Evolutionary conservation across 2,329 filamentous ascomycete species (phyloP).

Genomic region (Fusarium azukiicola): DNA sequence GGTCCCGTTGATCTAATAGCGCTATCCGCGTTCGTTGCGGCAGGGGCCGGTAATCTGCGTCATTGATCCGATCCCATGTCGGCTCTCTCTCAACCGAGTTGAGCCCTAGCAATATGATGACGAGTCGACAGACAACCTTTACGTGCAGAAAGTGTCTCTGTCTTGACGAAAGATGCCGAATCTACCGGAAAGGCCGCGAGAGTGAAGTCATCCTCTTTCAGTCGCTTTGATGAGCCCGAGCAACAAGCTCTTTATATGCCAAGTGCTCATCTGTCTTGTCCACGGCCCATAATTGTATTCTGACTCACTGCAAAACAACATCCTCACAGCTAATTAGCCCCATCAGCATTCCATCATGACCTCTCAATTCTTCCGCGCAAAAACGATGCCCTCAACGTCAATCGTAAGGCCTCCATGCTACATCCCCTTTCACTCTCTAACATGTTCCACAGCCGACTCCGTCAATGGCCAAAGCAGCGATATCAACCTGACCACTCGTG

Average conservation of each 20-base stretch:
- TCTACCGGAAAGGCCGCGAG: not conserved
- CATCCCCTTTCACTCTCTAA: not conserved
- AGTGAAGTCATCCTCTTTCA: slow-evolving; percentile 8
- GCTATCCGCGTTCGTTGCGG: not conserved
- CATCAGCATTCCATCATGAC: slow-evolving; percentile 9
- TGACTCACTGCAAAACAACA: not conserved
- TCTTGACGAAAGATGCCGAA: not conserved
- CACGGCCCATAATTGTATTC: not conserved
- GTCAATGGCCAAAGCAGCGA: slow-evolving; percentile 60
- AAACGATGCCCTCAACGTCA: slow-evolving; percentile 34
- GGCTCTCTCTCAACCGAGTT: not conserved
- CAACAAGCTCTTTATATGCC: not conserved
- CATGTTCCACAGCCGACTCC: not conserved
- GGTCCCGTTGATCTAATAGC: not conserved
- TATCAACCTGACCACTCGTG: slow-evolving; percentile 78
- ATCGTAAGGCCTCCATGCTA: slow-evolving; percentile 23
- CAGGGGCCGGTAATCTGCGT: not conserved
- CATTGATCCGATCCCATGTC: not conserved
- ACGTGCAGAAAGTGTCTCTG: too few relatives aligned
- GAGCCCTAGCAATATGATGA: not conserved
- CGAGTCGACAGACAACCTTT: not conserved
- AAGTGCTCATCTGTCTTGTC: not conserved
- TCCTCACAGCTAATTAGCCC: not conserved
- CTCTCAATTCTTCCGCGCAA: slow-evolving; percentile 8
- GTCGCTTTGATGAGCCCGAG: not conserved